Evolutionary conservation across 306 rosid species (phyloP).

Genomic region (Lathyrus tuberosus): DNA sequence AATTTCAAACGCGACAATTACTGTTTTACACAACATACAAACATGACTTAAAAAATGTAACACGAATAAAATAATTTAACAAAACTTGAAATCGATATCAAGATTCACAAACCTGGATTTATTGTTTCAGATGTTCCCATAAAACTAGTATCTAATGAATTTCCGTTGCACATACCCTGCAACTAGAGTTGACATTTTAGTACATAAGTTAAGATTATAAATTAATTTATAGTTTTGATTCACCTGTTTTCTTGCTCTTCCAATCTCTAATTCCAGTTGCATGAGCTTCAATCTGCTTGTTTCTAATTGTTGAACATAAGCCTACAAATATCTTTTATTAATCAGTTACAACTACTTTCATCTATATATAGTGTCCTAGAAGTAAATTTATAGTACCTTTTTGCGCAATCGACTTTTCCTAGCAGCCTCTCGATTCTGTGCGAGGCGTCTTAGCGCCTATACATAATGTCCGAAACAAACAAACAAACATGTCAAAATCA

Average conservation of each 20-base stretch:
- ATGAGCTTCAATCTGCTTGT: conserved; percentile 77
- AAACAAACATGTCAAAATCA: conserved; percentile 16
- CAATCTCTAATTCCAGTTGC: conserved; percentile 78
- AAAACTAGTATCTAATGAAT: conserved; percentile 50
- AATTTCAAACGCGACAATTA: conserved; percentile 73
- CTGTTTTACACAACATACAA: conserved; percentile 45
- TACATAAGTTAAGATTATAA: conserved; percentile 21
- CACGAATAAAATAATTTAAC: not conserved
- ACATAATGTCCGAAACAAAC: conserved; percentile 28
- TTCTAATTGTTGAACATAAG: conserved; percentile 86
- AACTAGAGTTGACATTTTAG: conserved; percentile 36
- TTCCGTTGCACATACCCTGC: conserved; percentile 57
- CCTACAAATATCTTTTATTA: conserved; percentile 43
- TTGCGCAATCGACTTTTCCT: conserved; percentile 73
- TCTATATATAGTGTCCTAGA: not conserved
- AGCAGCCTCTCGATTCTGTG: conserved; percentile 96
- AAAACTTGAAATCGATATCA: conserved; percentile 4
- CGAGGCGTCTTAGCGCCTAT: conserved; percentile 70
- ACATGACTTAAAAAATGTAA: conserved; percentile 22
- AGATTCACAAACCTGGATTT: conserved; percentile 66
- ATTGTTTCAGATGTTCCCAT: conserved; percentile 57
- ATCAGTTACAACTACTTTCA: not conserved
- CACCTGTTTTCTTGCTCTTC: conserved; percentile 74
- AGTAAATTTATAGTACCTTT: conserved; percentile 56
- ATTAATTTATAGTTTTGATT: conserved; percentile 29